These are phyloP conservation scores for Coemansia sp. DNA, from an alignment of 192 early-diverging fungal genomes.

Conservation along the genomic window DNA sequence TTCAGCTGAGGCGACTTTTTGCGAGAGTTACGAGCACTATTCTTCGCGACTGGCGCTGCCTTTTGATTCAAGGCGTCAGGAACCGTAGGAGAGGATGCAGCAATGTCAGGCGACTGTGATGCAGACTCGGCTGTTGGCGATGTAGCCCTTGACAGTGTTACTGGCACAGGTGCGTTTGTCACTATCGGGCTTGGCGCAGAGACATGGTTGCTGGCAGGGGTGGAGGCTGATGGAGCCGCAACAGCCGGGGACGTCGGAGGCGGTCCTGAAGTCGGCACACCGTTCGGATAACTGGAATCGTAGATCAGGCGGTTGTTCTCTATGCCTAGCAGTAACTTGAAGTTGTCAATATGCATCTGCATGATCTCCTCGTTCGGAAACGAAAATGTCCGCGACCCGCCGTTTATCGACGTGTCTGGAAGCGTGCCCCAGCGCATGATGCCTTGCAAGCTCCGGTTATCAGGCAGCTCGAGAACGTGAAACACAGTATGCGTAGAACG, in stretches of 20 bases:
- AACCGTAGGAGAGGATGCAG: background rate
- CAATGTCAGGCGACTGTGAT: conserved; percentile 12
- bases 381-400: conserved; percentile 61
- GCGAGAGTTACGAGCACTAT: conserved; percentile 36
- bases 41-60: conserved; percentile 30
- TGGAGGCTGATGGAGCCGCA: conserved; percentile 15
- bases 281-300: conserved; percentile 44
- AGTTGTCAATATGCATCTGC: conserved; percentile 55
- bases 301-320: conserved; percentile 54
- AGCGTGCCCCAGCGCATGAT: conserved; percentile 68
- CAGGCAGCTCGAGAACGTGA: conserved; percentile 59
- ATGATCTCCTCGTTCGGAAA: conserved; percentile 49
- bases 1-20: conserved; percentile 53
- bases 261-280: conserved; percentile 43
- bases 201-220: background rate
- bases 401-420: conserved; percentile 64
- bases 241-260: conserved; percentile 14
- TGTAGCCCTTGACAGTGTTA: background rate
- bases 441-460: conserved; percentile 56
- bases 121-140: conserved; percentile 19
- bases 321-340: conserved; percentile 46
- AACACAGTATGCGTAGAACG: conserved; percentile 64
- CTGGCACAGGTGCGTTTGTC: background rate
- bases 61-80: conserved; percentile 17
- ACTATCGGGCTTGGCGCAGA: conserved; percentile 1